Percentiles rank a stretch among this genome's conserved stretches.
phyloP scores from a whole-genome alignment of 148 eudicot genomes.

The Diospyros lotus region DNA sequence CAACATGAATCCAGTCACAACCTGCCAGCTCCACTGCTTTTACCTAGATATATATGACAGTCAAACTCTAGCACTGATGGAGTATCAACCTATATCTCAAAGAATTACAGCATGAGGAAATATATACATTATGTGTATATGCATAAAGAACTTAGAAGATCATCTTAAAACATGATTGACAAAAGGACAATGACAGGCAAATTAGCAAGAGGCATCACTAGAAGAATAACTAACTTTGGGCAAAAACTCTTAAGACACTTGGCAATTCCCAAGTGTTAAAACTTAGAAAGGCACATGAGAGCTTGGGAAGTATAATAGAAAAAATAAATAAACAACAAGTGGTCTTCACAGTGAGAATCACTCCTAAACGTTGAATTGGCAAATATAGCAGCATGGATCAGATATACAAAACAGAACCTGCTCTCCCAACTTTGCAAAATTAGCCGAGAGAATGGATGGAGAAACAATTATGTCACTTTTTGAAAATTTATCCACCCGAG shows the following conservation, averaged over 20 bases:
- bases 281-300: background rate
- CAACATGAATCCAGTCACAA: conserved; percentile 99
- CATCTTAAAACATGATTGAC: background rate
- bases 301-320: background rate
- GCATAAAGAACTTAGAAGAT: background rate
- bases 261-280: background rate
- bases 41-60: conserved; percentile 43
- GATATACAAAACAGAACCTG: conserved; percentile 48
- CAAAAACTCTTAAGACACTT: background rate
- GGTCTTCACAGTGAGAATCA: background rate
- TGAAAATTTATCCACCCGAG: conserved; percentile 92
- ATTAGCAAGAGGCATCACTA: background rate
- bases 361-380: background rate
- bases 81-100: conserved; percentile 3
- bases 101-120: background rate
- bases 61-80: conserved; percentile 13
- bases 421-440: conserved; percentile 93
- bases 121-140: background rate
- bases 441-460: conserved; percentile 97
- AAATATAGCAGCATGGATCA: conserved; percentile 10
- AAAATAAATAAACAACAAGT: background rate
- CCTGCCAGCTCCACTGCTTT: conserved; percentile 98
- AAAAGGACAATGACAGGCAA: background rate
- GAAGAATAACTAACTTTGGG: background rate
- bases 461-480: conserved; percentile 95